Evolutionary conservation across 2,329 filamentous ascomycete genomes (phyloP).

Genomic region (Hortaea werneckii): DNA sequence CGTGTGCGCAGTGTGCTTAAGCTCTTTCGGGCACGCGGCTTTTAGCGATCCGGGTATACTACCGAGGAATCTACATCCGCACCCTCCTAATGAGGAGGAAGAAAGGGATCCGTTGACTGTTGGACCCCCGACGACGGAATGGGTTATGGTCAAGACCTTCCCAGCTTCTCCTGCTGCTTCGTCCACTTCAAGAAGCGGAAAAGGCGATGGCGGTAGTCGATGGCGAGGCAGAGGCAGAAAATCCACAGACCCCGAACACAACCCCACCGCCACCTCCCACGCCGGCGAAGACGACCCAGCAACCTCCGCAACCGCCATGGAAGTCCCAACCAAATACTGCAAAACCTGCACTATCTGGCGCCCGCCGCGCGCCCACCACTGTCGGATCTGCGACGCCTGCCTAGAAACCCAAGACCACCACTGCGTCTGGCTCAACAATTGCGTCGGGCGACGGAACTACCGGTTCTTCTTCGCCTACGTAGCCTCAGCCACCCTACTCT

Average conservation of each 20-base stretch:
- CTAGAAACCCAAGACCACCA: conserved; percentile 96
- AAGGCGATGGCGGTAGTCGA: too few species aligned
- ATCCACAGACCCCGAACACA: neutral
- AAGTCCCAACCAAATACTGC: conserved; percentile 96
- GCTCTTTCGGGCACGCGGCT: conserved; percentile 89
- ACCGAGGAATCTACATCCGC: conserved; percentile 81
- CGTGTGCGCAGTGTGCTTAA: conserved; percentile 79
- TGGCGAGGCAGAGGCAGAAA: neutral
- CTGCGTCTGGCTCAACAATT: conserved; percentile 99
- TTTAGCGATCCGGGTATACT: conserved; percentile 87
- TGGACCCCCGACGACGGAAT: conserved; percentile 81
- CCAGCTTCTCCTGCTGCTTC: conserved; percentile 2
- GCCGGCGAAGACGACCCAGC: conserved; percentile 4
- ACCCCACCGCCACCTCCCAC: neutral
- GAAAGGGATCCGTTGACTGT: conserved; percentile 67
- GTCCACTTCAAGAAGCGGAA: neutral
- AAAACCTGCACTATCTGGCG: conserved; percentile 97
- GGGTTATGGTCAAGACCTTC: conserved; percentile 61
- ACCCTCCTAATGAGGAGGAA: conserved; percentile 63
- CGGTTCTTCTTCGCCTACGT: conserved; percentile 96
- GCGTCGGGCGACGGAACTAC: conserved; percentile 92
- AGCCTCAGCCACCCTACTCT: conserved; percentile 63
- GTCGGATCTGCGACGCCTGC: conserved; percentile 92
- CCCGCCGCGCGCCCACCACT: conserved; percentile 89
- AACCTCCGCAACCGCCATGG: conserved; percentile 63